Evolutionary conservation across 495 filamentous ascomycete species (phyloP).

Genomic region (Penicillium alfredii): DNA sequence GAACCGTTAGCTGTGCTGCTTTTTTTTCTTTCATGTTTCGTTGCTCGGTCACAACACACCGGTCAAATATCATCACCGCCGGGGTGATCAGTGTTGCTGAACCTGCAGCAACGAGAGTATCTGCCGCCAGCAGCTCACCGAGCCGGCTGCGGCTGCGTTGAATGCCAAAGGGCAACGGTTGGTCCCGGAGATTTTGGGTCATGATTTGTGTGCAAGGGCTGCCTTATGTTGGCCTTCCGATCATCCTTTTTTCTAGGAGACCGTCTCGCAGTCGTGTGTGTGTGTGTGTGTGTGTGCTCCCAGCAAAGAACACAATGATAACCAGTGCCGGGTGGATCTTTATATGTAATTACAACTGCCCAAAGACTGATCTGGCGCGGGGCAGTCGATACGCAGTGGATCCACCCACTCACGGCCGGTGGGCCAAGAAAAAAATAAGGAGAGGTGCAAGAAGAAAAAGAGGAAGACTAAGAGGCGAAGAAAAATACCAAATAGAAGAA

Average conservation of each 20-base stretch:
- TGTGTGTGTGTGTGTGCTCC: too few relatives aligned
- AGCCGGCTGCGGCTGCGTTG: conserved; percentile 26
- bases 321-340: too few relatives aligned
- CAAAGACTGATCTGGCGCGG: conserved; percentile 16
- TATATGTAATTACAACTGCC: conserved; percentile 2
- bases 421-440: conserved; percentile 16
- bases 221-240: conserved; percentile 4
- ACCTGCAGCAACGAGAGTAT: conserved; percentile 31
- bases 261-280: conserved; percentile 5
- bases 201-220: conserved; percentile 10
- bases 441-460: conserved; percentile 10
- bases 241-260: conserved; percentile 5
- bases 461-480: neutral
- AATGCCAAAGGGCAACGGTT: conserved; percentile 23
- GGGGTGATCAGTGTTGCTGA: conserved; percentile 36
- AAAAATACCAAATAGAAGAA: conserved; percentile 1
- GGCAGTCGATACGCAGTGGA: conserved; percentile 16
- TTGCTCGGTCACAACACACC: too few relatives aligned
- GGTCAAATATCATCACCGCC: conserved; percentile 38
- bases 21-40: too few relatives aligned
- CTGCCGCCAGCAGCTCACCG: conserved; percentile 29
- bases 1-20: conserved; percentile 13
- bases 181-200: conserved; percentile 22
- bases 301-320: too few relatives aligned
- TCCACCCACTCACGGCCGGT: too few relatives aligned